Base-by-base conservation (phyloP, 371 early-diverging fungal genomes). In the Modicella reniformis region DNA sequence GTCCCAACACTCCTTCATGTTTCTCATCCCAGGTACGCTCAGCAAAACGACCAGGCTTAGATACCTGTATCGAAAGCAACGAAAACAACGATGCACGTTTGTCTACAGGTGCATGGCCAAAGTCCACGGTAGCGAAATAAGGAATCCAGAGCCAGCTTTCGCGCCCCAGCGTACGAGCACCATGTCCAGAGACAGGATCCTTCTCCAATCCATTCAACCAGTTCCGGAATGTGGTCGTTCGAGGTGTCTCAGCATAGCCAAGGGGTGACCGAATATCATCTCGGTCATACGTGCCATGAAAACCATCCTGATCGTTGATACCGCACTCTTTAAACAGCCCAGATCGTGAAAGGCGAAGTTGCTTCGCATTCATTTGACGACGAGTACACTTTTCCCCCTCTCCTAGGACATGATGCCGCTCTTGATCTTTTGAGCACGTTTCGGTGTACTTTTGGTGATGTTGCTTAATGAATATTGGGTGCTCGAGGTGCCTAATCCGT, bases 231-330 rank as follows among this genome's bases (percentile, higher is more conserved):
- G 62, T 57, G 9, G 52, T 62, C 25, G 26, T 48, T 26, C 33
- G 29, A 15, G 69, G 59, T 19, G 62, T 44, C 15, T 37, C 33
- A 9, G 53, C 41, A 6, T 19, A 23, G 12, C 33, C 48, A 26
- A 47, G 48, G 1, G 61, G 68, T 30, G 68, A 67, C 15, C 60
- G 61, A 19, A 67, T 47, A 29, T 61, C 61, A 26, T 33, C 5
- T 26, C 59, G 12, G 13, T 40, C 57, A 23, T 25, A 17, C 19
- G 6, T n/a, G n/a, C n/a, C n/a, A n/a, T n/a, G n/a, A n/a, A n/a
- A n/a, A n/a, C n/a, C 8, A 21, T 40, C 25, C 7, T 3, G n/a
- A 12, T 13, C 21, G 37, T 33, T 6, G 44, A 44, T 44, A 12
- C 44, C 44, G 44, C 44, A 44, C 44, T 44, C 41, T 40, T 57